These are phyloP conservation scores for Oxytropis ochrocephala DNA, from an alignment of 306 rosid genomes.

Conservation along the genomic window DNA sequence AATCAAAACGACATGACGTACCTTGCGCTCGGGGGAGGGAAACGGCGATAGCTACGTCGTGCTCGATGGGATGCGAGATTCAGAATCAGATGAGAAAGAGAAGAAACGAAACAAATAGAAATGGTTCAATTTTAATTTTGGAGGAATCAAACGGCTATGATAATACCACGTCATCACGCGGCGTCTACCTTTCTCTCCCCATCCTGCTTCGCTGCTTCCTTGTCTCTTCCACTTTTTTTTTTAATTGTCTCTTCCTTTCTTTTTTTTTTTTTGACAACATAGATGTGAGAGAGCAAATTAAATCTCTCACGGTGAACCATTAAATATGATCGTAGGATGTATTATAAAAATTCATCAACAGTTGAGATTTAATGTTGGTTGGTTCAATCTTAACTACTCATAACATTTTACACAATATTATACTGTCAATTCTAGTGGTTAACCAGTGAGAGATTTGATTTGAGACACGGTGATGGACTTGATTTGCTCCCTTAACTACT, in stretches of 20 bases:
- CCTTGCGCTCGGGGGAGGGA: conserved; percentile 14
- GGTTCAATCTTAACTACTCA: too few species aligned
- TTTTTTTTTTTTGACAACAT: background rate
- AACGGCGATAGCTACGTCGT: background rate
- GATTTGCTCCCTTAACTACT: too few species aligned
- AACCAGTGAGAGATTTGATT: too few species aligned
- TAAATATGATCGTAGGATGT: too few species aligned
- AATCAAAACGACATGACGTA: conserved; percentile 5
- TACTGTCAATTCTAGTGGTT: too few species aligned
- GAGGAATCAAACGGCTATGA: background rate
- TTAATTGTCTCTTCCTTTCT: too few species aligned
- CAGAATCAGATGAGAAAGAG: conserved; percentile 12
- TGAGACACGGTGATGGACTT: too few species aligned
- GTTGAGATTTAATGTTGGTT: too few species aligned
- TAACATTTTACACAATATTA: too few species aligned
- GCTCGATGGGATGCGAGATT: conserved; percentile 5
- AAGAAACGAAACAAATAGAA: background rate
- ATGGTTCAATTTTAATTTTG: background rate
- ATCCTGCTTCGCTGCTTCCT: background rate
- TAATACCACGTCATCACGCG: conserved; percentile 14
- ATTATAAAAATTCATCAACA: too few species aligned
- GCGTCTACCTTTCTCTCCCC: background rate
- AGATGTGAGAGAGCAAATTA: too few species aligned
- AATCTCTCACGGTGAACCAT: too few species aligned
- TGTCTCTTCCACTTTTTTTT: background rate